A percentile compares a stretch with the other conserved stretches of the same genome.
Evolutionary conservation across 345 rosid species (phyloP).

Genomic region (Populus euphratica): DNA sequence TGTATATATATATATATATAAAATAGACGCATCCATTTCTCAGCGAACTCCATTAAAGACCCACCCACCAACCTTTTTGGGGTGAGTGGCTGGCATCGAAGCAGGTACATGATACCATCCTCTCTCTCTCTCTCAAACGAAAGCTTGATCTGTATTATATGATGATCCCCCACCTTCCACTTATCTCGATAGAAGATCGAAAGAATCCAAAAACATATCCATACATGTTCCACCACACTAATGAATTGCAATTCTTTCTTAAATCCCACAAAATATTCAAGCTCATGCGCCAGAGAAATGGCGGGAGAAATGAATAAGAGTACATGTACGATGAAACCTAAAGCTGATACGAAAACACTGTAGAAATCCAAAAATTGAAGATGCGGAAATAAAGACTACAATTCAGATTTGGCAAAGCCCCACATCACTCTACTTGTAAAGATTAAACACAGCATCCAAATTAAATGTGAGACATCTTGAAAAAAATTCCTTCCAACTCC

Average conservation of each 20-base stretch:
- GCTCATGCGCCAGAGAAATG: no score
- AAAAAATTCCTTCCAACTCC: background rate
- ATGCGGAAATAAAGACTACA: background rate
- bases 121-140: background rate
- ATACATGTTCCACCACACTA: background rate
- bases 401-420: background rate
- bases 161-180: background rate
- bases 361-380: background rate
- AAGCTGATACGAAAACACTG: background rate
- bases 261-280: background rate
- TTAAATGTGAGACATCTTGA: background rate
- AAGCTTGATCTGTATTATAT: background rate
- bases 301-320: background rate
- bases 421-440: background rate
- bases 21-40: background rate
- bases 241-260: background rate
- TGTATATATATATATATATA: no score
- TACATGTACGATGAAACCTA: background rate
- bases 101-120: background rate
- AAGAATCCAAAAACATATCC: background rate
- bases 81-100: conserved; percentile 1
- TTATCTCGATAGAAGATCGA: background rate
- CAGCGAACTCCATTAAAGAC: background rate
- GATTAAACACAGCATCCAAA: background rate
- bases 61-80: background rate